Evolutionary conservation across 2,329 filamentous ascomycete species (phyloP).

Genomic region (Colletotrichum sp.): DNA sequence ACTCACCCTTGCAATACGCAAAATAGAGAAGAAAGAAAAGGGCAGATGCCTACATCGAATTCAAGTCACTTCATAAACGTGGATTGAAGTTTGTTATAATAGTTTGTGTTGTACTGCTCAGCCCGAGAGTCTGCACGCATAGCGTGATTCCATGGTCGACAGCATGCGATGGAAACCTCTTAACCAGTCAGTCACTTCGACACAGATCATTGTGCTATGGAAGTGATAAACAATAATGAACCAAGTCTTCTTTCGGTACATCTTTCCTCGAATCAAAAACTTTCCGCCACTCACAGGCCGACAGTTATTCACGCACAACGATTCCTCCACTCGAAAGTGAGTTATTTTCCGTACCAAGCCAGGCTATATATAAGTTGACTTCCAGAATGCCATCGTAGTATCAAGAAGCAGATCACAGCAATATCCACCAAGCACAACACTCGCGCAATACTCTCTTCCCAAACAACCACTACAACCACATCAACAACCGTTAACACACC

Average conservation of each 20-base stretch:
- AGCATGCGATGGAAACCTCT: neutral
- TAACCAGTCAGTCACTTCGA: neutral
- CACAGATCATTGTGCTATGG: neutral
- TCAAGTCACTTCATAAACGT: neutral
- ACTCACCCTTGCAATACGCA: neutral
- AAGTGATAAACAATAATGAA: neutral
- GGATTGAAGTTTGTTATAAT: neutral
- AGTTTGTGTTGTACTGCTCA: neutral
- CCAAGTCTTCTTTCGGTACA: neutral
- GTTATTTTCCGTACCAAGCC: neutral
- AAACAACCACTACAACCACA: neutral
- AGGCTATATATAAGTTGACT: neutral
- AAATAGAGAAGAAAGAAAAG: neutral
- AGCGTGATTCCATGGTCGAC: neutral
- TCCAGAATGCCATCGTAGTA: neutral
- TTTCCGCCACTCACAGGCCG: neutral
- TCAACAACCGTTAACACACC: neutral
- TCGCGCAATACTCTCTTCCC: neutral
- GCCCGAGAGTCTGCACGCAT: neutral
- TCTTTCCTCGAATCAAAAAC: neutral
- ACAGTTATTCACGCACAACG: neutral
- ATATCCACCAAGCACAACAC: neutral
- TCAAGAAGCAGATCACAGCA: neutral
- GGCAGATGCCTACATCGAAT: neutral
- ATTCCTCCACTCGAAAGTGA: neutral